Conservation (phyloP, 768 basidiomycete genomes). For the Gloeopeniophorella convolvens region DNA sequence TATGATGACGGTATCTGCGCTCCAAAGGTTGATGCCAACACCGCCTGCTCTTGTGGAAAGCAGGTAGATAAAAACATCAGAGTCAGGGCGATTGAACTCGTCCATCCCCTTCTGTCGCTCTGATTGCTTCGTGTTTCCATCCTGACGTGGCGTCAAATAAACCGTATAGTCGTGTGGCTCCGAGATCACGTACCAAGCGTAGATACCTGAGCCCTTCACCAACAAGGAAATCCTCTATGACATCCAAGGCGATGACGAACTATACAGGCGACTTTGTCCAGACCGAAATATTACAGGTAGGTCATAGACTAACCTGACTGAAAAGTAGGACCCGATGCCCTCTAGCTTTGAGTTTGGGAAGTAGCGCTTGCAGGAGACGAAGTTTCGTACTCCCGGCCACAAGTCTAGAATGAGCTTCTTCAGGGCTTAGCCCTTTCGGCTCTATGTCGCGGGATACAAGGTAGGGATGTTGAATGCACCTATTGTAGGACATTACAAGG, state of each 20-base stretch:
- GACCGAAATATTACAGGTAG: background rate
- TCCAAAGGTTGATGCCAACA: slow-evolving; percentile 47
- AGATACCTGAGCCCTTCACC: slow-evolving; percentile 79
- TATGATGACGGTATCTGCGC: slow-evolving; percentile 84
- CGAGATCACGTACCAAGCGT: slow-evolving; percentile 49
- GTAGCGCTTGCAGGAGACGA: slow-evolving; percentile 62
- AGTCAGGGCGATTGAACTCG: slow-evolving; percentile 81
- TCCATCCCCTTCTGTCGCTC: slow-evolving; percentile 95
- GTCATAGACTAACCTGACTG: slow-evolving; percentile 59
- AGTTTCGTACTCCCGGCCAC: slow-evolving; percentile 85
- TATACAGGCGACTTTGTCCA: slow-evolving; percentile 26
- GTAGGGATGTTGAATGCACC: slow-evolving; percentile 90
- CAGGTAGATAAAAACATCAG: slow-evolving; percentile 87
- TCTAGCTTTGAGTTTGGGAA: slow-evolving; percentile 77
- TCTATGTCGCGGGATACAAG: slow-evolving; percentile 78
- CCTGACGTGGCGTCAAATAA: slow-evolving; percentile 39
- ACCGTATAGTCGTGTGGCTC: slow-evolving; percentile 5
- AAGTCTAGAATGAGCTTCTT: slow-evolving; percentile 69
- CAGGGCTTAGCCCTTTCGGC: slow-evolving; percentile 46
- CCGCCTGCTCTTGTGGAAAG: slow-evolving; percentile 74
- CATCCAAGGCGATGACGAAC: slow-evolving; percentile 84
- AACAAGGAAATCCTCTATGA: slow-evolving; percentile 81
- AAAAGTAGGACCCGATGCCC: slow-evolving; percentile 90
- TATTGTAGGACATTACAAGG: slow-evolving; percentile 27
- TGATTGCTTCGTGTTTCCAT: slow-evolving; percentile 80